These are phyloP conservation scores for Bipolaris gigantea DNA, from an alignment of 2,329 filamentous ascomycete species.

Conservation along the genomic window DNA sequence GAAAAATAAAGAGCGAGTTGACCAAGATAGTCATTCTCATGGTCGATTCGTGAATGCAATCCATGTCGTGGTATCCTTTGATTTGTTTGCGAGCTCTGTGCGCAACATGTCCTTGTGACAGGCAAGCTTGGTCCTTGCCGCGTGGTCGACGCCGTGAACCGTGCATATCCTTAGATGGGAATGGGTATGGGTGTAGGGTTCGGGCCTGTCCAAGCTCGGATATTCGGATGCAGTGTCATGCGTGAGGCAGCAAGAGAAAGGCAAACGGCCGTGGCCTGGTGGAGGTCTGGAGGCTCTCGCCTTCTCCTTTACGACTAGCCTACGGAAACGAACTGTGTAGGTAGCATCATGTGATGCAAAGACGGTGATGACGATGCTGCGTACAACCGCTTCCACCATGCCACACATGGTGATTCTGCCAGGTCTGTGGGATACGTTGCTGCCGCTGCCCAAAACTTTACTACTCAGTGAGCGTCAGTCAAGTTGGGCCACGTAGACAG, in stretches of 20 bases:
- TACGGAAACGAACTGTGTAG: not conserved
- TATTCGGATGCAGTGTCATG: not conserved
- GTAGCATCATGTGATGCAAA: not conserved
- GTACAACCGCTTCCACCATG: no score
- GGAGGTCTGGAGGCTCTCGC: not conserved
- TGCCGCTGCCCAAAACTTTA: no score
- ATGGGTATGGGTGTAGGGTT: not conserved
- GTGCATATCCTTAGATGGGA: not conserved
- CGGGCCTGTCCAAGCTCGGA: not conserved
- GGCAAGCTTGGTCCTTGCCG: not conserved
- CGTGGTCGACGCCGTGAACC: not conserved
- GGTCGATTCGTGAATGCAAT: not conserved
- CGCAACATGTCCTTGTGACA: not conserved
- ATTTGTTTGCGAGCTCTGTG: not conserved
- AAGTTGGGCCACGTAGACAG: not conserved
- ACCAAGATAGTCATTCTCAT: not conserved
- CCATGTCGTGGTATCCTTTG: not conserved
- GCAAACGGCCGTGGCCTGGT: constrained; percentile 2
- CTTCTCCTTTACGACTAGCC: no score
- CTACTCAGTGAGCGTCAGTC: not conserved
- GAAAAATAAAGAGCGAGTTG: not conserved
- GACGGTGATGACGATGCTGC: no score
- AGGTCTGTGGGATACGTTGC: no score
- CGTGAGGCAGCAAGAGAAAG: not conserved
- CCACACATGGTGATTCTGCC: no score